Evolutionary conservation across 257 asterid genomes (phyloP).

Genomic region (Solanum bulbocastanum): DNA sequence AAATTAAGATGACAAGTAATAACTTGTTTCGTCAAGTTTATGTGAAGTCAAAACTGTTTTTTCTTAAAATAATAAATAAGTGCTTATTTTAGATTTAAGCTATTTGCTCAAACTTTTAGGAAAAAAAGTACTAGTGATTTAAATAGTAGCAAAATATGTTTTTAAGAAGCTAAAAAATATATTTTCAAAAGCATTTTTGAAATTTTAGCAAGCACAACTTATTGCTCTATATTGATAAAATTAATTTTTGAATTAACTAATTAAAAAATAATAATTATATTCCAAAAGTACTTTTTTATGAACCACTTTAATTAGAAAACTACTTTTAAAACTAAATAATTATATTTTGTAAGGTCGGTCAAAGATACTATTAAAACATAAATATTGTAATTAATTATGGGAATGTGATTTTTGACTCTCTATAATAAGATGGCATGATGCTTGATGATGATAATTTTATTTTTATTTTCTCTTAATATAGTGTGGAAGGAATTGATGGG

Average conservation of each 20-base stretch:
- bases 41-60: neutral
- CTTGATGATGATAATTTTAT: neutral
- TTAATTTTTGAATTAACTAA: no score
- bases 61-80: no score
- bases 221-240: no score
- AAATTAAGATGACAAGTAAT: no score
- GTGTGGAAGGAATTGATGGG: neutral
- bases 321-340: neutral
- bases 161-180: no score
- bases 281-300: no score
- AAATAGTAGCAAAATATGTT: neutral
- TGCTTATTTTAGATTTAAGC: neutral
- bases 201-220: neutral
- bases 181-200: neutral
- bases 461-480: neutral
- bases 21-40: no score
- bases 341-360: neutral
- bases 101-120: neutral
- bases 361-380: neutral
- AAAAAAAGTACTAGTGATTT: neutral
- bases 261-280: no score
- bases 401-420: neutral
- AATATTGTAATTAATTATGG: no score
- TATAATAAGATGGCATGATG: neutral
- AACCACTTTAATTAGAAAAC: neutral